A percentile compares a stretch with the other conserved stretches of the same genome.
phyloP scores from a whole-genome alignment of 805 yeast species.

The Starmera caribaea region DNA sequence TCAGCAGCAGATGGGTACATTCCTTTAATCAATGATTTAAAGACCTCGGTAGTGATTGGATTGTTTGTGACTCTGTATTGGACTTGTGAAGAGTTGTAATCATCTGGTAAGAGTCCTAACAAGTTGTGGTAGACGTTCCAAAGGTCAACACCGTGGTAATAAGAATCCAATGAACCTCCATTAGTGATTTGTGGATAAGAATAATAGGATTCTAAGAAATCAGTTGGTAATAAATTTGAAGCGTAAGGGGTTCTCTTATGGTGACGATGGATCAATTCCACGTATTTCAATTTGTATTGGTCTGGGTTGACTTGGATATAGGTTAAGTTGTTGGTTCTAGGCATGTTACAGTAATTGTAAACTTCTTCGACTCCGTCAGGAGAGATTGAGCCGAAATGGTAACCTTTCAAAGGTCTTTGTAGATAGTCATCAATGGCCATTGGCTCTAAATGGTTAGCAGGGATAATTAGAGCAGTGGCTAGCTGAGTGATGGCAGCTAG shows the following conservation, averaged over 20 bases:
- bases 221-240: conserved; percentile 24
- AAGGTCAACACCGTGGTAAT: conserved; percentile 29
- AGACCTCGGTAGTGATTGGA: conserved; percentile 30
- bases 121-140: conserved; percentile 26
- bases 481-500: conserved; percentile 1
- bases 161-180: conserved; percentile 30
- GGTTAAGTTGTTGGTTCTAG: conserved; percentile 24
- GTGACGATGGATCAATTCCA: conserved; percentile 33
- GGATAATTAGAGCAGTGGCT: not conserved
- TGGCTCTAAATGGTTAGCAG: conserved; percentile 7
- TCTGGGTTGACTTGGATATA: conserved; percentile 18
- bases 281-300: conserved; percentile 23
- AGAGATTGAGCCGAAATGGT: conserved; percentile 14
- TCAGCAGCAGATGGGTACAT: conserved; percentile 25
- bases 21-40: conserved; percentile 26
- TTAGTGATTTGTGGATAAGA: conserved; percentile 29
- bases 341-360: conserved; percentile 37
- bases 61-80: conserved; percentile 28
- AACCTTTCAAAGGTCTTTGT: conserved; percentile 12
- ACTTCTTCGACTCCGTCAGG: conserved; percentile 21
- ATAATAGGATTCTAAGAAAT: conserved; percentile 19
- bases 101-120: conserved; percentile 24
- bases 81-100: conserved; percentile 22
- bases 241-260: conserved; percentile 34
- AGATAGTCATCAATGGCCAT: conserved; percentile 10